These are phyloP conservation scores for Exobasidium rhododendri DNA, from an alignment of 1,284 basidiomycete species.

Conservation along the genomic window DNA sequence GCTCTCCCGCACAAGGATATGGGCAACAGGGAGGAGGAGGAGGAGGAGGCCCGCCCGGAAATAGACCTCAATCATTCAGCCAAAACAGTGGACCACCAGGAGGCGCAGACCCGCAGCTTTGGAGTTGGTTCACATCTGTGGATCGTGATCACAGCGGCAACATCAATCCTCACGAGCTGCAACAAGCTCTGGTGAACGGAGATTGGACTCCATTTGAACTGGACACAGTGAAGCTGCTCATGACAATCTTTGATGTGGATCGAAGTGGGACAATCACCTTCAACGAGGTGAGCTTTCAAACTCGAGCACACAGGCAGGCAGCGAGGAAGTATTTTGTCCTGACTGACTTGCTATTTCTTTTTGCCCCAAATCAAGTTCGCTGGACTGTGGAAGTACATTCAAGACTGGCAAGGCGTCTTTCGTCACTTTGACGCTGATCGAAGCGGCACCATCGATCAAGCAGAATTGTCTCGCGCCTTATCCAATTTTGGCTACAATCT, in stretches of 20 bases:
- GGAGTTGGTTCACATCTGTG: constrained; percentile 45
- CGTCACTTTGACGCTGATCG: constrained; percentile 39
- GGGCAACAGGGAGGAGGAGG: constrained; percentile 12
- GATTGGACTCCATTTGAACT: constrained; percentile 44
- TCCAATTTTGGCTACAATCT: constrained; percentile 42
- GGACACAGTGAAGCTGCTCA: constrained; percentile 44
- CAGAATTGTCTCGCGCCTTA: constrained; percentile 33
- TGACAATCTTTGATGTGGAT: constrained; percentile 45
- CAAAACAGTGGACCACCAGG: constrained; percentile 34
- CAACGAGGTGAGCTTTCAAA: constrained; percentile 36
- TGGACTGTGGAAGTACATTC: constrained; percentile 44
- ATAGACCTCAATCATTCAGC: constrained; percentile 31
- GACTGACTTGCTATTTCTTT: background rate
- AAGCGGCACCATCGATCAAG: constrained; percentile 37
- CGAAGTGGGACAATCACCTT: constrained; percentile 43
- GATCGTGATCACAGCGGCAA: constrained; percentile 38
- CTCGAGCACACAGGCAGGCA: too few species aligned
- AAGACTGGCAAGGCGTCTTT: constrained; percentile 48
- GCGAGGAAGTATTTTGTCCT: constrained; percentile 2
- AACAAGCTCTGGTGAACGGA: constrained; percentile 45
- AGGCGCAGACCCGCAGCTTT: constrained; percentile 46
- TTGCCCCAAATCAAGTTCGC: constrained; percentile 20
- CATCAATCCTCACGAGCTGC: constrained; percentile 39
- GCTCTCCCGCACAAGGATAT: constrained; percentile 21
- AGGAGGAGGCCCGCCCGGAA: constrained; percentile 11